A percentile compares a stretch with the other conserved stretches of the same genome.
Evolutionary conservation across 2,329 filamentous ascomycete species (phyloP).

Genomic region (Thelonectria olida): DNA sequence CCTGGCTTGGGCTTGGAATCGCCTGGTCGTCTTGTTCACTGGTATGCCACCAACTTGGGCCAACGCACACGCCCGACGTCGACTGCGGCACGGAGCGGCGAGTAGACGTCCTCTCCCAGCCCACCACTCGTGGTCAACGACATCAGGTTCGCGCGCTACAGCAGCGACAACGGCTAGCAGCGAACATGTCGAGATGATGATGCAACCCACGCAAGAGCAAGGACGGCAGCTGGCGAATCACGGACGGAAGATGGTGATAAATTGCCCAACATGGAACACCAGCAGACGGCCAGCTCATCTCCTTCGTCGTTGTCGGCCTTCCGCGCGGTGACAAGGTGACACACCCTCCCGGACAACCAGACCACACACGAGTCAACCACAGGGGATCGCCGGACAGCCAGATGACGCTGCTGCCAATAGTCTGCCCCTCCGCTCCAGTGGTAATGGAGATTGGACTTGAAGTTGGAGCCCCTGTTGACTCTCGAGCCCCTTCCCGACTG

Average conservation of each 20-base stretch:
- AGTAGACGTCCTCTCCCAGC: no score
- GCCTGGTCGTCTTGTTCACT: background rate
- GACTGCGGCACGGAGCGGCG: no score
- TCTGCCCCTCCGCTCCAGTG: constrained; percentile 34
- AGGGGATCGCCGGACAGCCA: constrained; percentile 21
- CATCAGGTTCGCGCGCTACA: background rate
- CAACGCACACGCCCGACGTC: background rate
- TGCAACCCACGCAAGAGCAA: background rate
- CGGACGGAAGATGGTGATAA: constrained; percentile 1
- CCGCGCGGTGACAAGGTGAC: background rate
- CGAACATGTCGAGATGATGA: background rate
- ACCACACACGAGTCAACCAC: constrained; percentile 16
- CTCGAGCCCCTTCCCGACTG: constrained; percentile 24
- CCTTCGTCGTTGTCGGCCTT: background rate
- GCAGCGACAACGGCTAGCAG: background rate
- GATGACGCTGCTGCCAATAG: constrained; percentile 39
- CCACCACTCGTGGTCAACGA: no score
- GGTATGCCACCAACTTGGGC: background rate
- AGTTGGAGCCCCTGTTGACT: background rate
- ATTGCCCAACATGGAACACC: constrained; percentile 12
- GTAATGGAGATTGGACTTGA: constrained; percentile 25
- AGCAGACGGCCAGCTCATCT: background rate
- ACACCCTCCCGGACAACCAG: background rate
- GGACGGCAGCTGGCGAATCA: background rate
- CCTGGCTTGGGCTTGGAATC: background rate